Conservation (phyloP, 768 basidiomycete species). For the Melanogaster broomeanus region DNA sequence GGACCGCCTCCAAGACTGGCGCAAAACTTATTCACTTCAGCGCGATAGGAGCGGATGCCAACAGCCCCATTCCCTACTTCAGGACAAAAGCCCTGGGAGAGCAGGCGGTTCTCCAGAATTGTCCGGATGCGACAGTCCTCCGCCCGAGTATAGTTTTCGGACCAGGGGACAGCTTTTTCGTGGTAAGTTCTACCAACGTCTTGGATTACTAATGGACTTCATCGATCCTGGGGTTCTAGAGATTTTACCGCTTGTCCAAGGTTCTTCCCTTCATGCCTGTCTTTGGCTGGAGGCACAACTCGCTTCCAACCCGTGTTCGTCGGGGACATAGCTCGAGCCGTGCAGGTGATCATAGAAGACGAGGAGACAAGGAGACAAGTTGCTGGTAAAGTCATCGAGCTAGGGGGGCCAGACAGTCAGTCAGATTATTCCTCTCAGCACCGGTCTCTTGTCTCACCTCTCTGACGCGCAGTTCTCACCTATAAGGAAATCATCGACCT, state of each 20-base stretch:
- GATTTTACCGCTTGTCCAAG: slow-evolving; percentile 60
- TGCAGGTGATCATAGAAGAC: slow-evolving; percentile 57
- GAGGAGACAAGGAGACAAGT: slow-evolving; percentile 34
- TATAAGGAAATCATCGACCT: slow-evolving; percentile 69
- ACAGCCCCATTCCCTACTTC: slow-evolving; percentile 58
- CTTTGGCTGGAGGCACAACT: slow-evolving; percentile 66
- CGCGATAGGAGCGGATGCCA: slow-evolving; percentile 70
- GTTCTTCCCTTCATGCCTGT: slow-evolving; percentile 75
- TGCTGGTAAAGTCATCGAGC: slow-evolving; percentile 48
- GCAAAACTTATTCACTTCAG: slow-evolving; percentile 68
- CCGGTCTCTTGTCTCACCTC: slow-evolving; percentile 37
- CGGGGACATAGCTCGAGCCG: slow-evolving; percentile 61
- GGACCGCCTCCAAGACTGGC: slow-evolving; percentile 48
- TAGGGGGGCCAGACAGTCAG: slow-evolving; percentile 53
- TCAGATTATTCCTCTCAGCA: slow-evolving; percentile 20
- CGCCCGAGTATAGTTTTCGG: slow-evolving; percentile 77
- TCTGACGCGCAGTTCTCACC: slow-evolving; percentile 54
- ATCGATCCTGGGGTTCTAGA: slow-evolving; percentile 33
- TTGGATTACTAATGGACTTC: background rate
- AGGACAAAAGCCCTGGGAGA: slow-evolving; percentile 69
- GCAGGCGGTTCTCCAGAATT: slow-evolving; percentile 45
- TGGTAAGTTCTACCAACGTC: slow-evolving; percentile 41
- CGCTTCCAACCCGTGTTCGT: slow-evolving; percentile 76
- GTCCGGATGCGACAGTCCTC: slow-evolving; percentile 59
- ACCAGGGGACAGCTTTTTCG: slow-evolving; percentile 75